These are phyloP conservation scores for Aphanomyces invadans DNA, from an alignment of 352 stramenopile genomes.

Conservation along the genomic window DNA sequence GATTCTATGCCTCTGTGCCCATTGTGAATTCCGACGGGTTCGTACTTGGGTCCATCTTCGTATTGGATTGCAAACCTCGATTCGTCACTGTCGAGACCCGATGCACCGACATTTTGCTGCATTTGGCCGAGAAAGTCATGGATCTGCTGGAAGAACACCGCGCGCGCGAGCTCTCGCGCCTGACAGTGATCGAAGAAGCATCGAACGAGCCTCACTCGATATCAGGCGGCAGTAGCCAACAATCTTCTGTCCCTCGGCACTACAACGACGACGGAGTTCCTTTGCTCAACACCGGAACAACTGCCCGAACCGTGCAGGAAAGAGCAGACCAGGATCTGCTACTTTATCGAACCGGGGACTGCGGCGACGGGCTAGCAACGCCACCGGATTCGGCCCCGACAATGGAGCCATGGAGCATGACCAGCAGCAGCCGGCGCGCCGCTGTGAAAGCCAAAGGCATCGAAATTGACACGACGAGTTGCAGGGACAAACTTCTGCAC, in stretches of 20 bases:
- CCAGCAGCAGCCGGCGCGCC: not conserved
- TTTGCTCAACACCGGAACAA: not conserved
- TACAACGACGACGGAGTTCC: too few relatives aligned
- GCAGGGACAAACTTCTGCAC: conserved; percentile 1
- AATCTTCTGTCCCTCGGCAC: too few relatives aligned
- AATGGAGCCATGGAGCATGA: not conserved
- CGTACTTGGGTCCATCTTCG: conserved; percentile 68
- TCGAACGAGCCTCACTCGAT: not conserved
- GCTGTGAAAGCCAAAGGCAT: conserved; percentile 6
- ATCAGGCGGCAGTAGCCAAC: too few relatives aligned
- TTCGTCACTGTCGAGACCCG: conserved; percentile 33
- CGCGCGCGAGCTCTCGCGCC: conserved; percentile 1
- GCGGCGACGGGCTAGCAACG: not conserved
- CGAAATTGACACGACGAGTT: not conserved
- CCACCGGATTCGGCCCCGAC: conserved; percentile 24
- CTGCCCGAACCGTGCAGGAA: not conserved
- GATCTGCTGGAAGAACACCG: conserved; percentile 33
- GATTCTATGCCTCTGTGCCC: conserved; percentile 86
- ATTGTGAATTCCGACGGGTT: conserved; percentile 48
- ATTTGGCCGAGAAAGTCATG: conserved; percentile 47
- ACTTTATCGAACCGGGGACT: too few relatives aligned
- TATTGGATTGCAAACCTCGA: conserved; percentile 58
- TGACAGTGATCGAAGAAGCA: conserved; percentile 5
- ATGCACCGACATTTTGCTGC: conserved; percentile 58
- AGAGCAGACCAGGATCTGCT: not conserved